phyloP scores from a whole-genome alignment of 2,329 filamentous ascomycete genomes.

The Teratosphaeria pseudoeucalypti region DNA sequence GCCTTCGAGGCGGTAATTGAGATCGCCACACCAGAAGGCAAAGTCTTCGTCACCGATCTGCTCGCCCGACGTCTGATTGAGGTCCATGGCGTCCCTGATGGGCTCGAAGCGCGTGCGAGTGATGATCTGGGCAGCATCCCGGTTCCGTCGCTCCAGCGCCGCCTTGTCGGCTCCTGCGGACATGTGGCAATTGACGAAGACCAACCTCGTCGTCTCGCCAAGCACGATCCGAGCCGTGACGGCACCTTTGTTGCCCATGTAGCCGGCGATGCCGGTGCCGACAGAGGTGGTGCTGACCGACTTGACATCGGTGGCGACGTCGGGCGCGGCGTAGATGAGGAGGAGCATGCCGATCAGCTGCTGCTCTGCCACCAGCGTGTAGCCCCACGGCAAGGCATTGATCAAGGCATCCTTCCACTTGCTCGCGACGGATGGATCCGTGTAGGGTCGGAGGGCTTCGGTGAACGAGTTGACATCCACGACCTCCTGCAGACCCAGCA shows the following conservation, averaged over 20 bases:
- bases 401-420: conserved; percentile 74
- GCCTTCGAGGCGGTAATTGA: conserved; percentile 86
- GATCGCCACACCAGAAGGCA: conserved; percentile 89
- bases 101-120: conserved; percentile 69
- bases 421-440: conserved; percentile 58
- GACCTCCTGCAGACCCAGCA: conserved; percentile 83
- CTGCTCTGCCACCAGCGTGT: conserved; percentile 65
- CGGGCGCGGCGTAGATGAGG: conserved; percentile 74
- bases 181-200: conserved; percentile 87
- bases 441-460: conserved; percentile 67
- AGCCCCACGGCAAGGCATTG: conserved; percentile 64
- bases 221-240: conserved; percentile 72
- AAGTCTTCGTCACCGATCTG: conserved; percentile 84
- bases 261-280: conserved; percentile 82
- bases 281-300: conserved; percentile 74
- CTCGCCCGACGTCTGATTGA: conserved; percentile 48
- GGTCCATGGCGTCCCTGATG: conserved; percentile 54
- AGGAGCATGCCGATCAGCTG: conserved; percentile 80
- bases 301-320: conserved; percentile 62
- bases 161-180: conserved; percentile 73
- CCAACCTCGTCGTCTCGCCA: conserved; percentile 77
- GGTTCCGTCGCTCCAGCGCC: conserved; percentile 73
- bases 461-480: conserved; percentile 72
- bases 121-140: conserved; percentile 75
- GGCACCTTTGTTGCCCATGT: conserved; percentile 93